Evolutionary conservation across 2,329 filamentous ascomycete genomes (phyloP).

Genomic region (Aspergillaceae sp.): DNA sequence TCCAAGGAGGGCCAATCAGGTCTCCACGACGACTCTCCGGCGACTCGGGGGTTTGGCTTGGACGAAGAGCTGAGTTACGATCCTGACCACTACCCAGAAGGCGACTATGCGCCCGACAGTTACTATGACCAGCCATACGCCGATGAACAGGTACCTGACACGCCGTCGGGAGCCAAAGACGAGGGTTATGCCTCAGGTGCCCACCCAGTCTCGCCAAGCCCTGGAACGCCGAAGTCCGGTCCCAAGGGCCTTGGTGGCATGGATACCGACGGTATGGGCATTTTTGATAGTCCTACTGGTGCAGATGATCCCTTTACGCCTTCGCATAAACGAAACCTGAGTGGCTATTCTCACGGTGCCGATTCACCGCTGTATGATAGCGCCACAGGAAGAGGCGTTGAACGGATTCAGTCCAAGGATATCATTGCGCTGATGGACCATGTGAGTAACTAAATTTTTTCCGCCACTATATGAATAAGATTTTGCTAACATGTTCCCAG

Average conservation of each 20-base stretch:
- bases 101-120: slow-evolving; percentile 30
- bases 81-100: slow-evolving; percentile 50
- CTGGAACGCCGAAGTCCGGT: slow-evolving; percentile 39
- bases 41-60: slow-evolving; percentile 46
- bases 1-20: slow-evolving; percentile 29
- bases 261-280: slow-evolving; percentile 38
- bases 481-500: slow-evolving; percentile 33
- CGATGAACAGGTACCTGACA: slow-evolving; percentile 36
- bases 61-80: slow-evolving; percentile 50
- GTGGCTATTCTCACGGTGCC: slow-evolving; percentile 88
- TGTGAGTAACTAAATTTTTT: slow-evolving; percentile 39
- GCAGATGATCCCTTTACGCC: slow-evolving; percentile 59
- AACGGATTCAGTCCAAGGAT: slow-evolving; percentile 90
- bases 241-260: slow-evolving; percentile 45
- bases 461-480: neutral
- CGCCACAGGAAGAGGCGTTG: slow-evolving; percentile 76
- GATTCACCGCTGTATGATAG: slow-evolving; percentile 82
- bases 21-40: slow-evolving; percentile 35
- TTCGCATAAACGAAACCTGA: slow-evolving; percentile 57
- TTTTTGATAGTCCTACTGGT: slow-evolving; percentile 39
- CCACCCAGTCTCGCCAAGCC: slow-evolving; percentile 46
- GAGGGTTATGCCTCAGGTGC: slow-evolving; percentile 86
- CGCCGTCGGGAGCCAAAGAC: slow-evolving; percentile 58
- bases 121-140: slow-evolving; percentile 32
- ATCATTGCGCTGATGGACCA: slow-evolving; percentile 98